Percentiles rank a stretch among this genome's conserved stretches.
phyloP scores from a whole-genome alignment of 2,329 filamentous ascomycete genomes.

The Penicillium frequentans region DNA sequence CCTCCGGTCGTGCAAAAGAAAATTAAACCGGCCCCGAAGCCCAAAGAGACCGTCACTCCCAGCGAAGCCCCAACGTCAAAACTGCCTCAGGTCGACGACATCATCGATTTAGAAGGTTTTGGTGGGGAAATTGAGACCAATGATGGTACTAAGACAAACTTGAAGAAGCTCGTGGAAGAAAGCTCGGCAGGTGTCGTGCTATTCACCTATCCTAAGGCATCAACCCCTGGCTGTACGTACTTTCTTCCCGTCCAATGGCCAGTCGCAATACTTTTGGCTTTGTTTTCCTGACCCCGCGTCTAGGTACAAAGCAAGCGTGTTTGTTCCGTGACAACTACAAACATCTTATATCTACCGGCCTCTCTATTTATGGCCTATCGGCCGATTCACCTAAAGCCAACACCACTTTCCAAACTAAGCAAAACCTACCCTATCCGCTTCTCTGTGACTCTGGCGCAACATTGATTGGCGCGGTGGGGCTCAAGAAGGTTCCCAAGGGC shows the following conservation, averaged over 20 bases:
- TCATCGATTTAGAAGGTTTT: conserved; percentile 55
- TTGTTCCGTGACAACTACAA: conserved; percentile 85
- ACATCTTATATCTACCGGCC: conserved; percentile 72
- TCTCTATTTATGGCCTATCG: conserved; percentile 87
- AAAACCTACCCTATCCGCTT: conserved; percentile 83
- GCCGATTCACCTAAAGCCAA: conserved; percentile 88
- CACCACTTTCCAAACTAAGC: conserved; percentile 87
- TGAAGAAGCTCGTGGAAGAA: conserved; percentile 77
- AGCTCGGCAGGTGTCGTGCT: conserved; percentile 85
- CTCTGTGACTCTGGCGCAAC: conserved; percentile 76
- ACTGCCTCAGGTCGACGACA: conserved; percentile 48
- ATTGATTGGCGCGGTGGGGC: conserved; percentile 81
- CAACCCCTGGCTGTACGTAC: conserved; percentile 85
- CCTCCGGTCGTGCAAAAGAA: conserved; percentile 41
- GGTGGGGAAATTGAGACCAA: conserved; percentile 78
- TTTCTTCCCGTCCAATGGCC: background rate
- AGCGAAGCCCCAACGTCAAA: conserved; percentile 10
- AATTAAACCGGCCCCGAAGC: conserved; percentile 28
- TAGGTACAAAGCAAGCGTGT: conserved; percentile 91
- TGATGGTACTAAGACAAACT: conserved; percentile 74
- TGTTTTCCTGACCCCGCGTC: background rate
- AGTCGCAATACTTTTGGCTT: background rate
- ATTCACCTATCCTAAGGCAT: conserved; percentile 95
- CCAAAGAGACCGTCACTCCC: conserved; percentile 27
- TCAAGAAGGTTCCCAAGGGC: conserved; percentile 80